Evolutionary conservation across 1,284 basidiomycete species (phyloP), one percentile per base, ranked within the genome.

Genomic region (Sporisorium sorghi): DNA sequence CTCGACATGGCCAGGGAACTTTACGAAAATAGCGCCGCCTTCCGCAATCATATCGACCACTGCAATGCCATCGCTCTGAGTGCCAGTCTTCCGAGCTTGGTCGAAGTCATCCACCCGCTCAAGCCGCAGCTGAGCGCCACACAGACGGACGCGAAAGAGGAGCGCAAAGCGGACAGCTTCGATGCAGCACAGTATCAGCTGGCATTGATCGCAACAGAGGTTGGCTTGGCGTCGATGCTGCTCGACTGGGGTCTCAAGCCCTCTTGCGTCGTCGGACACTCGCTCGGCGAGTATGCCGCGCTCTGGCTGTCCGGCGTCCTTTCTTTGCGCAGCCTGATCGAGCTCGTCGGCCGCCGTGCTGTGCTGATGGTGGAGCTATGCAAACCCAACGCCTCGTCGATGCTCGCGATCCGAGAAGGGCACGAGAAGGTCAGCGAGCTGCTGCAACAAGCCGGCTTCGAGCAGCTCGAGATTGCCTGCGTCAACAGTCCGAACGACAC

Each of bases 241-340:
- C 33, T 33, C 17, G 51, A 50, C 33, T 78, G 76, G 76, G 73
- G 73, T 5, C 24, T 76, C 19, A 33, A 57, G 37, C 63, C 70
- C 1, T 35, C 50, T 2, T 67, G 60, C 47, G 55, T 72, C 10
- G 58, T 59, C 14, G 76, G 76, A 7, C 76, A 78, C 47, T 71
- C 66, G 23, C 76, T 78, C 14, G 76, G 76, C 5, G 73, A 78
- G 49, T 78, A 78, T 53, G 51, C 70, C 6, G 73, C 73, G 4
- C 58, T 76, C 12, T 69, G 60, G 53, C 24, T 69, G 23, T 58
- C 70, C 14, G 70, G 64, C 1, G 70, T 71, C 12, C 35, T 76
- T 19, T 49, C 57, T 2, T 37, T 78, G n/a, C 57, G 35, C 24
- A 69, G 66, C 42, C 32, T 70, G n/a, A 48, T 78, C 37, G 56